Conservation (phyloP, 192 early-diverging fungal species). For the Fimicolochytrium jonesii region DNA sequence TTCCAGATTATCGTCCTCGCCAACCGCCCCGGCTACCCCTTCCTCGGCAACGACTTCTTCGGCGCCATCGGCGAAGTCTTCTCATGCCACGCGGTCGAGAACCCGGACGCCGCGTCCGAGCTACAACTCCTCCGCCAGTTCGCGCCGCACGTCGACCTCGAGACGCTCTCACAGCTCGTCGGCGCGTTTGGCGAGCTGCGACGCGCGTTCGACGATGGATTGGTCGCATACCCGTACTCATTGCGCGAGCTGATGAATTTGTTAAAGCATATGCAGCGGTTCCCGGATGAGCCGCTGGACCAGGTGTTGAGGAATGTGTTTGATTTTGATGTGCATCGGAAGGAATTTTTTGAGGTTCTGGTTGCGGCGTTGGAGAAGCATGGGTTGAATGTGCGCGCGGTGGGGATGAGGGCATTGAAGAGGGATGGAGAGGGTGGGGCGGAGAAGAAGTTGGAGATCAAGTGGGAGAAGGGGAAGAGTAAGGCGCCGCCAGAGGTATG, state of each 20-base stretch:
- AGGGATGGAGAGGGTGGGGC: background rate
- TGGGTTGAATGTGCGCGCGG: conserved; percentile 18
- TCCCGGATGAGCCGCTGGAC: conserved; percentile 65
- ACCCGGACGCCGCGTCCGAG: conserved; percentile 73
- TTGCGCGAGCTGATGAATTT: conserved; percentile 76
- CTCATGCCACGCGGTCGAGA: conserved; percentile 63
- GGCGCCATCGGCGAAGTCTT: conserved; percentile 76
- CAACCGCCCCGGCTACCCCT: conserved; percentile 74
- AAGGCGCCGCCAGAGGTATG: conserved; percentile 19
- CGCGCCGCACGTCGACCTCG: conserved; percentile 66
- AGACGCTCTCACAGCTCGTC: conserved; percentile 60
- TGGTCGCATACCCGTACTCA: conserved; percentile 79
- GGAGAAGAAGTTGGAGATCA: conserved; percentile 18
- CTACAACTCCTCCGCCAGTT: conserved; percentile 66
- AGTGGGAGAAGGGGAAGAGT: conserved; percentile 21
- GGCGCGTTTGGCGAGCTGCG: conserved; percentile 70
- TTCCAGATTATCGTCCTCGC: conserved; percentile 84
- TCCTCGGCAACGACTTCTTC: conserved; percentile 81
- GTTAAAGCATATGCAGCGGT: conserved; percentile 69
- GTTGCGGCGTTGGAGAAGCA: conserved; percentile 24
- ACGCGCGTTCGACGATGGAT: conserved; percentile 64
- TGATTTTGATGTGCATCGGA: conserved; percentile 67
- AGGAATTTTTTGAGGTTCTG: conserved; percentile 33
- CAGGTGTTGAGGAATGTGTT: conserved; percentile 73
- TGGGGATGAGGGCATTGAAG: conserved; percentile 20